phyloP scores from a whole-genome alignment of 345 rosid genomes.

The Hibiscus mutabilis region DNA sequence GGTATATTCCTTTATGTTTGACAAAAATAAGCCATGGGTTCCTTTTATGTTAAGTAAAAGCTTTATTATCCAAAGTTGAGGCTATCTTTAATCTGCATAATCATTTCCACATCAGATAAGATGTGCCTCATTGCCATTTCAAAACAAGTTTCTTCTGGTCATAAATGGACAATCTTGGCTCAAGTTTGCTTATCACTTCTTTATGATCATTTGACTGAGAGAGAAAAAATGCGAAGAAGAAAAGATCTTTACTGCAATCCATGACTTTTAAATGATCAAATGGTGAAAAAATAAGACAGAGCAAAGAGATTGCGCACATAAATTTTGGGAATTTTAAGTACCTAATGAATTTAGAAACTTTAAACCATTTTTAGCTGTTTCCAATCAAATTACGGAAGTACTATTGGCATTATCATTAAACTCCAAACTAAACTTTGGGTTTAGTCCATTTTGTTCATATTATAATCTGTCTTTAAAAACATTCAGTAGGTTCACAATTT shows the following conservation, averaged over 20 bases:
- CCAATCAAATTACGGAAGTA: neutral
- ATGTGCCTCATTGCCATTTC: neutral
- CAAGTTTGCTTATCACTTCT: no score
- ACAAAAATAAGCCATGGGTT: neutral
- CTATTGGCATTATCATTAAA: no score
- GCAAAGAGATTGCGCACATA: neutral
- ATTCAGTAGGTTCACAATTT: neutral
- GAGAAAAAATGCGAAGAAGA: neutral
- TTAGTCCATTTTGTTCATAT: neutral
- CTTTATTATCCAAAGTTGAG: neutral
- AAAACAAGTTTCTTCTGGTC: neutral
- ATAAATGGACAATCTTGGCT: no score
- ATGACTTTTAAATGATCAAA: neutral
- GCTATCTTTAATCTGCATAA: neutral
- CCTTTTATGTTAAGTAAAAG: slow-evolving; percentile 7
- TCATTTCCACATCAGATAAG: slow-evolving; percentile 16
- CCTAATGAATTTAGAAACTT: neutral
- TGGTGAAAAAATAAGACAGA: no score
- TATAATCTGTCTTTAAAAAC: neutral
- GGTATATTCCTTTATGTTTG: neutral
- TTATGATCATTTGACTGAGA: neutral
- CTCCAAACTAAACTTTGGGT: neutral
- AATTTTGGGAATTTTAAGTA: neutral
- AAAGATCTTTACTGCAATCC: neutral
- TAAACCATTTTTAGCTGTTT: neutral